Percentiles rank a stretch among this genome's conserved stretches.
Conservation (phyloP, 305 asterid species). For the Fraxinus floribunda region DNA sequence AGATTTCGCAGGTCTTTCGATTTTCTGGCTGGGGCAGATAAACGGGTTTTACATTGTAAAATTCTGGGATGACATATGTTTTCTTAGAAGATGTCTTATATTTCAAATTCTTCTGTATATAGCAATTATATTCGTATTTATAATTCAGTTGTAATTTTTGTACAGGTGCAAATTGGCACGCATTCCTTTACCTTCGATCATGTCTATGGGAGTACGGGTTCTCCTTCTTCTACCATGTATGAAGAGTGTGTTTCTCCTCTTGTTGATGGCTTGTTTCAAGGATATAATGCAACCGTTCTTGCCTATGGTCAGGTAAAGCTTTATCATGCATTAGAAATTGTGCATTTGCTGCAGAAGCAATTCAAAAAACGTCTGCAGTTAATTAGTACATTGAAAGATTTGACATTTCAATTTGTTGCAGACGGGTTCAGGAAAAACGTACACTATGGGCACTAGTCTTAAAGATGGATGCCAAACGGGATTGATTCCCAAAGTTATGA, state of each 20-base stretch:
- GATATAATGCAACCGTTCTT: slow-evolving; percentile 97
- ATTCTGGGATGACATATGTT: not conserved
- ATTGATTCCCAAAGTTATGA: slow-evolving; percentile 86
- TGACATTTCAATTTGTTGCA: slow-evolving; percentile 44
- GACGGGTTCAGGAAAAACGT: slow-evolving; percentile 99
- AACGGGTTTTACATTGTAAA: not conserved
- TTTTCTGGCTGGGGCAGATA: not conserved
- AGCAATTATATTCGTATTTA: not conserved
- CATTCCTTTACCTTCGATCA: slow-evolving; percentile 98
- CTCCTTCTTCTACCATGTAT: slow-evolving; percentile 81
- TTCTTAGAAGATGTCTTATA: not conserved
- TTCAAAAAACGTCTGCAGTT: not conserved
- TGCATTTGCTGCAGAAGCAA: not conserved
- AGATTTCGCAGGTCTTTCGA: not conserved
- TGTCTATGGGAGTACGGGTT: slow-evolving; percentile 82
- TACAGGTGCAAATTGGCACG: slow-evolving; percentile 88
- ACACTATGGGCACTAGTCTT: slow-evolving; percentile 93
- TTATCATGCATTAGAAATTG: not conserved
- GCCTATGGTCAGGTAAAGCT: slow-evolving; percentile 92
- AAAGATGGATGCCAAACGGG: slow-evolving; percentile 81
- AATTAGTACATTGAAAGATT: slow-evolving; percentile 7
- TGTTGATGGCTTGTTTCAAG: slow-evolving; percentile 97
- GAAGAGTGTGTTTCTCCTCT: slow-evolving; percentile 94
- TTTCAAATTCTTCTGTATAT: not conserved
- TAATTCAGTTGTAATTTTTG: slow-evolving; percentile 17